Base-by-base conservation (phyloP, 2,329 filamentous ascomycete species). In the Penicillium sp. region DNA sequence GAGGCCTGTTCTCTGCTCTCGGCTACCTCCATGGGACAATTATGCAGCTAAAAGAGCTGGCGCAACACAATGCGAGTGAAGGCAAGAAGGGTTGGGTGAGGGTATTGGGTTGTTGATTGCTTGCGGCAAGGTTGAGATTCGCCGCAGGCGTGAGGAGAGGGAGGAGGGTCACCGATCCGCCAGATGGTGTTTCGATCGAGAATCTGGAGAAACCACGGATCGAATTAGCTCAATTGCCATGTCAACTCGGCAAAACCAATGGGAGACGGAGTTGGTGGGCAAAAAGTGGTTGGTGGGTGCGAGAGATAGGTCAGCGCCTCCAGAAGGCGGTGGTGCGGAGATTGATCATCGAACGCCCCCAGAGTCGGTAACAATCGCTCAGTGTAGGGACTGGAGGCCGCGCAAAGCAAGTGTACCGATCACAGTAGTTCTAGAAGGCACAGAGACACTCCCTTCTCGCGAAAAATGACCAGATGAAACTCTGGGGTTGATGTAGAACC, bases 271-370 rank as follows among this genome's bases (percentile, higher is more conserved):
- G 54, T 29, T 54, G 56, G 56, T 60, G 56, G 58, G 60, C 54
- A 62, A 55, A 58, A 56, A 62, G 47, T 56, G 57, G 57, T 51
- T 40, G 57, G 59, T 61, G 61, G 60, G 64, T 63, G 64, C 55
- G 38, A 61, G 58, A 53, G 61, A 65, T 60, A 60, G 60, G 59
- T 60, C 49, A 61, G 55, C 62, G 65, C 62, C 65, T 61, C 58
- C 62, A 65, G 69, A 72, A 73, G 72, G 71, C 72, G 71, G 72
- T 56, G 54, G 54, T 73, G 71, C 72, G 71, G 72, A 74, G 71
- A 73, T 71, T 73, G 71, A 72, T 71, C 69, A 66, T 63, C 61
- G 58, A 64, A 64, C 59, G 57, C 59, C 66, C 68, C 69, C 68
- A 70, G 64, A 65, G 62, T 65, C 62, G 64, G 55, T 53, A 64